A percentile compares a stretch with the other conserved stretches of the same genome.
Conservation (phyloP, 257 asterid species). For the Penstemon eatonii region DNA sequence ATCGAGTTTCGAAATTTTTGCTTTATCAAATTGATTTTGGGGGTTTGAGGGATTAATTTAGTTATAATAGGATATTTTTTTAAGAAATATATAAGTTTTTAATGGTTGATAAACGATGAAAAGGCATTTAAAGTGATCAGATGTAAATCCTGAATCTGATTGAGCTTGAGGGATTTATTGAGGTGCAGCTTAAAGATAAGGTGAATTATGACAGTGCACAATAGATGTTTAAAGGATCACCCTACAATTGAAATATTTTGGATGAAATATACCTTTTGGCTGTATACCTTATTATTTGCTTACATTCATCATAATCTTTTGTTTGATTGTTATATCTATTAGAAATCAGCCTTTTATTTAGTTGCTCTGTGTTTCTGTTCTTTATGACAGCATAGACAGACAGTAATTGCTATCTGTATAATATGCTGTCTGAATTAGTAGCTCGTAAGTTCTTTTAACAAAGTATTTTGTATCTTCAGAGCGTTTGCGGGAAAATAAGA, state of each 20-base stretch:
- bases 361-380: not conserved
- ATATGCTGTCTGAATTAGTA: no score
- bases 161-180: conserved; percentile 16
- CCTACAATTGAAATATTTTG: no score
- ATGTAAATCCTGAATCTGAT: not conserved
- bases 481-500: conserved; percentile 94
- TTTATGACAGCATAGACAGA: no score
- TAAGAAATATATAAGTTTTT: no score
- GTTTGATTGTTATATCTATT: not conserved
- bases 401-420: no score
- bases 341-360: not conserved
- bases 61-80: no score
- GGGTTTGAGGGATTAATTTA: not conserved
- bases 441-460: no score
- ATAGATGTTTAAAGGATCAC: not conserved
- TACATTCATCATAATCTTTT: not conserved
- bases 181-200: conserved; percentile 14
- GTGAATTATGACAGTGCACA: not conserved
- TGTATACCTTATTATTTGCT: not conserved
- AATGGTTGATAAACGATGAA: not conserved
- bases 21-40: conserved; percentile 16
- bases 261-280: no score
- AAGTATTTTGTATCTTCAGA: conserved; percentile 41
- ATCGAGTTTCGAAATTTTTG: conserved; percentile 9
- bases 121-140: conserved; percentile 8